These are phyloP conservation scores for Neurospora cerealis DNA, from an alignment of 495 filamentous ascomycete species.

Conservation along the genomic window DNA sequence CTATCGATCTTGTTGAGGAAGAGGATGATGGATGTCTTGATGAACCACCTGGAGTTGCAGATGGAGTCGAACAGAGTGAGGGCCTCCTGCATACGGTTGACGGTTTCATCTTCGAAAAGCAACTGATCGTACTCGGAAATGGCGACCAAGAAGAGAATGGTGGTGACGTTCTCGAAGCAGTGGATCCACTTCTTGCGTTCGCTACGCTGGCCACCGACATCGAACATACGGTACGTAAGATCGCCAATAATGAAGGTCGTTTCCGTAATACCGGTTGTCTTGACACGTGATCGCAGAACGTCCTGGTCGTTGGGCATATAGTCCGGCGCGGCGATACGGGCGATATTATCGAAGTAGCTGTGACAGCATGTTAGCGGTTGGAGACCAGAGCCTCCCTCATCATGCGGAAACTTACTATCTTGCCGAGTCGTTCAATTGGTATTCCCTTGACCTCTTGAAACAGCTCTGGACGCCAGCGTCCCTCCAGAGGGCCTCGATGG, in stretches of 20 bases:
- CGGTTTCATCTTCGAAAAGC: conserved; percentile 87
- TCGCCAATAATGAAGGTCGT: conserved; percentile 98
- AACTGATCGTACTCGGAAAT: conserved; percentile 99
- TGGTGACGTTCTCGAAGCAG: conserved; percentile 99
- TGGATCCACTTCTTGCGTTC: conserved; percentile 99
- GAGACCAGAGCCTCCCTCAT: neutral
- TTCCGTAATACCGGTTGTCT: conserved; percentile 98
- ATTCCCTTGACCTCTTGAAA: conserved; percentile 90
- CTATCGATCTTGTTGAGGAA: conserved; percentile 99
- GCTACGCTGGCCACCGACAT: conserved; percentile 95
- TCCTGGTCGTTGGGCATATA: conserved; percentile 98
- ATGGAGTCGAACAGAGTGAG: conserved; percentile 98
- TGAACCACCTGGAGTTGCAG: conserved; percentile 98
- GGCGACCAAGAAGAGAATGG: conserved; percentile 95
- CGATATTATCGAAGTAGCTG: conserved; percentile 96
- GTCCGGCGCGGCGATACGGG: conserved; percentile 81
- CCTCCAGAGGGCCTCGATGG: conserved; percentile 88
- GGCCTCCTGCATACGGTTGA: conserved; percentile 99
- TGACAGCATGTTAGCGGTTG: conserved; percentile 22
- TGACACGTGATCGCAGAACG: conserved; percentile 93
- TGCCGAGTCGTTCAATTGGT: conserved; percentile 95
- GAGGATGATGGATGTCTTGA: conserved; percentile 97
- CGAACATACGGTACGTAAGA: conserved; percentile 98
- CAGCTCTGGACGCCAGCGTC: conserved; percentile 92
- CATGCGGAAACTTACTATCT: conserved; percentile 67